These are phyloP conservation scores for Oryza rufipogon DNA, from an alignment of 176 grass and related monocot species.

Conservation along the genomic window DNA sequence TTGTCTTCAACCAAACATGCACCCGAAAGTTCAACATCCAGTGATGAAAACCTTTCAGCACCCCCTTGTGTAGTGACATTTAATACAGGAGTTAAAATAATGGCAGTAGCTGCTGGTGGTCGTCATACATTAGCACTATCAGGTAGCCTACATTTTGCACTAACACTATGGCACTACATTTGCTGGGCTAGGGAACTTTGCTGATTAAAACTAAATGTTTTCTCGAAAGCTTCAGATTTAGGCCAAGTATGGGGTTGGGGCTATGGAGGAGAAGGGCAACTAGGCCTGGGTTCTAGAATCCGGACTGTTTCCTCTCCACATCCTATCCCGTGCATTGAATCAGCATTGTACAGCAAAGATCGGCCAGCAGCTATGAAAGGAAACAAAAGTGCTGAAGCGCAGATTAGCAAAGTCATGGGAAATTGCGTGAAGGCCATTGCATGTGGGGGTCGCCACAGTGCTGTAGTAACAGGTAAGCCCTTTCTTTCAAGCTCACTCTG, in stretches of 20 bases:
- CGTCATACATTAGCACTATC: conserved; percentile 96
- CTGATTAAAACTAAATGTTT: conserved; percentile 33
- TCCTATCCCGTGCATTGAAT: conserved; percentile 90
- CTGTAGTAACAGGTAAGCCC: conserved; percentile 84
- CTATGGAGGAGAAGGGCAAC: conserved; percentile 98
- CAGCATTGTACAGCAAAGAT: conserved; percentile 68
- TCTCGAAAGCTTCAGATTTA: conserved; percentile 75
- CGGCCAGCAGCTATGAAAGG: conserved; percentile 50
- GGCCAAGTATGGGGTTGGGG: conserved; percentile 99
- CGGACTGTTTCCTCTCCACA: conserved; percentile 89
- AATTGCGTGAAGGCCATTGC: conserved; percentile 89
- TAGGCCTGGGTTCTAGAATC: conserved; percentile 94
- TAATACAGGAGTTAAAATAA: conserved; percentile 77
- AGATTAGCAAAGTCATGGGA: conserved; percentile 62
- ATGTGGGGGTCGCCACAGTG: conserved; percentile 96
- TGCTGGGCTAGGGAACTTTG: conserved; percentile 28
- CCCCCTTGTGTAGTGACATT: conserved; percentile 89
- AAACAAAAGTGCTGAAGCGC: conserved; percentile 68
- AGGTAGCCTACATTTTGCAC: conserved; percentile 60
- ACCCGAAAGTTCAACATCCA: conserved; percentile 80
- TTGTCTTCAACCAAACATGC: conserved; percentile 82
- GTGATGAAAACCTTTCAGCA: conserved; percentile 87
- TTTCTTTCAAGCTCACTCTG: conserved; percentile 13
- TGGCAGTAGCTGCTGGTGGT: conserved; percentile 89
- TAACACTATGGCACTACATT: background rate